A percentile compares a stretch with the other conserved stretches of the same genome.
Conservation (phyloP, 2,329 filamentous ascomycete species). For the Aspergillus sp. region DNA sequence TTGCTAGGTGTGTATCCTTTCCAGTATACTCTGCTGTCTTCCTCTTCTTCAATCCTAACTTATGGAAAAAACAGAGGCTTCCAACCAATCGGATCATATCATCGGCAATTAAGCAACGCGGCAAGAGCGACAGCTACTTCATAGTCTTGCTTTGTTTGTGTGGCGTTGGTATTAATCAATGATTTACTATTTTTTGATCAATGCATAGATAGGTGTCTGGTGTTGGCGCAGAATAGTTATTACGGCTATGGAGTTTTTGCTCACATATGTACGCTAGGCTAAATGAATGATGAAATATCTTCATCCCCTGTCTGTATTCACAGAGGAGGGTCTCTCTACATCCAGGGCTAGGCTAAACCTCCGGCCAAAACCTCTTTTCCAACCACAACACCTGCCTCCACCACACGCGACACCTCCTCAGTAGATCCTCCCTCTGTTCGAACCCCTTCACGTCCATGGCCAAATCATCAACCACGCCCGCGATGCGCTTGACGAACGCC, state of each 20-base stretch:
- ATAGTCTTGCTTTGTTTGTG: neutral
- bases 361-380: slow-evolving; percentile 54
- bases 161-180: neutral
- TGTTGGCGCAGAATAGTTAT: neutral
- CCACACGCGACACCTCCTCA: slow-evolving; percentile 42
- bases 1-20: slow-evolving; percentile 33
- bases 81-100: slow-evolving; percentile 42
- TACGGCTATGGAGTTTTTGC: too few relatives aligned
- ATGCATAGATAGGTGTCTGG: slow-evolving; percentile 1
- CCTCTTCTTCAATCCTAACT: neutral
- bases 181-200: neutral
- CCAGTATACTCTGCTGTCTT: neutral
- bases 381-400: slow-evolving; percentile 44
- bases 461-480: slow-evolving; percentile 48
- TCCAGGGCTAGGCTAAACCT: slow-evolving; percentile 9
- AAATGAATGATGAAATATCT: too few relatives aligned
- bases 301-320: too few relatives aligned
- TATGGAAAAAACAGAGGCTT: slow-evolving; percentile 31
- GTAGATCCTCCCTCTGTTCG: slow-evolving; percentile 29
- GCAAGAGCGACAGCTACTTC: slow-evolving; percentile 27
- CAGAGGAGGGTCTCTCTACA: too few relatives aligned
- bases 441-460: slow-evolving; percentile 35
- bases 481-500: slow-evolving; percentile 50
- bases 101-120: slow-evolving; percentile 35
- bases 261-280: too few relatives aligned